Conservation (phyloP, 345 rosid genomes). For the Camelina laxa region DNA sequence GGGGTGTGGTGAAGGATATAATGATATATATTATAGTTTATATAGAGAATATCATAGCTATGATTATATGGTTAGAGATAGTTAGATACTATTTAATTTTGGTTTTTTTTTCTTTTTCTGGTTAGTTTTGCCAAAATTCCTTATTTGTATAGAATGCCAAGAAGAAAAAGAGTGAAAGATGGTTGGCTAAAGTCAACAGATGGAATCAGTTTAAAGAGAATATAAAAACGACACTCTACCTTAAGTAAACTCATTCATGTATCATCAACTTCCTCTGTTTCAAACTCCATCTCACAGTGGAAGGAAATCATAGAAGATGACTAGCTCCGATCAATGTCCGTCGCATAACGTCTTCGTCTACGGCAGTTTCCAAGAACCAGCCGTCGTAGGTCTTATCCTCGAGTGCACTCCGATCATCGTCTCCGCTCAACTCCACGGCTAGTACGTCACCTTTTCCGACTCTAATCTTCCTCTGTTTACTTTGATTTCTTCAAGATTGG, state of each 20-base stretch:
- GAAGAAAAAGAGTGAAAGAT: no score
- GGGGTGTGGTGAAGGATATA: no score
- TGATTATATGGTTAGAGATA: constrained; percentile 18
- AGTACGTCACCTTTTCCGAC: constrained; percentile 43
- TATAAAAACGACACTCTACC: no score
- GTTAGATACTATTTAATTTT: no score
- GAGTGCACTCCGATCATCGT: constrained; percentile 61
- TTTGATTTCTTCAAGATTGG: neutral
- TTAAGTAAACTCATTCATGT: no score
- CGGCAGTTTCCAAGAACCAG: constrained; percentile 80
- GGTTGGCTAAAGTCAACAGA: no score
- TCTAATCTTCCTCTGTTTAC: neutral
- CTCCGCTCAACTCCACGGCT: constrained; percentile 67
- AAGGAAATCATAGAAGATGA: neutral
- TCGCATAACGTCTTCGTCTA: constrained; percentile 75
- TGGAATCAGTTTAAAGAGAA: no score
- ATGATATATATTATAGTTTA: no score
- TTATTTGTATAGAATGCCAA: no score
- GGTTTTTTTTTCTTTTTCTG: no score
- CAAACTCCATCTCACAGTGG: neutral
- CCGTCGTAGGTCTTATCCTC: constrained; percentile 65
- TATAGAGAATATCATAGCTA: constrained; percentile 25
- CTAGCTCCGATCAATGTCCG: constrained; percentile 14
- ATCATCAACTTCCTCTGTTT: no score
- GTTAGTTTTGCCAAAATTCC: no score